These are phyloP conservation scores for Aspergillus proliferans DNA, from an alignment of 2,329 filamentous ascomycete genomes.

Conservation along the genomic window DNA sequence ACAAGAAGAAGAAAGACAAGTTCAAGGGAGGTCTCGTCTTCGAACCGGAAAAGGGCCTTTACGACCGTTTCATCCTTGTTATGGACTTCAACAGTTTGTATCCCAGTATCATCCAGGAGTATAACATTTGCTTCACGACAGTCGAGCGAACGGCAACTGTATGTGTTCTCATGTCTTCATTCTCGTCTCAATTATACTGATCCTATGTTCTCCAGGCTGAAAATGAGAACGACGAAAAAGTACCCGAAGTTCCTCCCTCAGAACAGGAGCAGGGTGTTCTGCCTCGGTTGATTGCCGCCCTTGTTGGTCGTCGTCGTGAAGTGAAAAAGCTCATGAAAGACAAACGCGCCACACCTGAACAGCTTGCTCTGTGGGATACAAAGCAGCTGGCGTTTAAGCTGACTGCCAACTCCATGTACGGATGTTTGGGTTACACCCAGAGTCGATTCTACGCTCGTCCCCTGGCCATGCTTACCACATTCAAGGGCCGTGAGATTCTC, in stretches of 20 bases:
- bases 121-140: constrained; percentile 98
- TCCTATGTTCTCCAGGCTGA: constrained; percentile 28
- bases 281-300: constrained; percentile 81
- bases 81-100: constrained; percentile 99
- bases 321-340: constrained; percentile 98
- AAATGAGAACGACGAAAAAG: constrained; percentile 74
- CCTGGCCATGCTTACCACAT: constrained; percentile 90
- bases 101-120: constrained; percentile 98
- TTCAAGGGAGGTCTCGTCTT: constrained; percentile 98
- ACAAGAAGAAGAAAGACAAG: constrained; percentile 96
- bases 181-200: constrained; percentile 5
- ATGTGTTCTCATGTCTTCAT: constrained; percentile 31
- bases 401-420: constrained; percentile 99
- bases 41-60: constrained; percentile 93
- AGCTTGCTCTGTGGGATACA: constrained; percentile 94
- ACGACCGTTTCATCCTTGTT: constrained; percentile 96
- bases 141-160: constrained; percentile 71
- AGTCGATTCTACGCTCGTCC: constrained; percentile 96
- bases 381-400: constrained; percentile 95
- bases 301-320: constrained; percentile 80
- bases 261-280: constrained; percentile 78
- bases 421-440: constrained; percentile 92
- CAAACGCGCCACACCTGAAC: constrained; percentile 74
- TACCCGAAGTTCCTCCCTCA: constrained; percentile 72
- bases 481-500: constrained; percentile 95